Evolutionary conservation across 1,284 basidiomycete species (phyloP).

Genomic region (Ustilago shanxiensis): DNA sequence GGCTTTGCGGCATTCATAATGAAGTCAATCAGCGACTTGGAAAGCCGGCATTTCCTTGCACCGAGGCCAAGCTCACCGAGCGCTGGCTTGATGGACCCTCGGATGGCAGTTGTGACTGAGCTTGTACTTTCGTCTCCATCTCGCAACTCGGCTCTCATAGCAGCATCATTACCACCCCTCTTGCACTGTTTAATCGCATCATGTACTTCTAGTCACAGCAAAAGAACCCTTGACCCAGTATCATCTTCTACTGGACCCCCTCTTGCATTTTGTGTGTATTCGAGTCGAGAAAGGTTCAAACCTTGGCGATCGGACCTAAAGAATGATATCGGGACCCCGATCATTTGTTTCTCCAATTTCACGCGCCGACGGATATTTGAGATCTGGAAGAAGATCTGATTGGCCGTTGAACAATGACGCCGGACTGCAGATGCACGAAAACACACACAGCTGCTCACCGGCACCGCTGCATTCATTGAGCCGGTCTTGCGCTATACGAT

Average conservation of each 20-base stretch:
- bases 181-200: slow-evolving; percentile 2
- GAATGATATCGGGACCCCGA: neutral
- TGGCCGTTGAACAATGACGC: slow-evolving; percentile 24
- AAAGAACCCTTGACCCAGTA: neutral
- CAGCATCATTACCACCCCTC: neutral
- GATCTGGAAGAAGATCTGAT: slow-evolving; percentile 11
- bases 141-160: too few species aligned
- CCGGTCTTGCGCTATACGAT: neutral
- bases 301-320: too few species aligned
- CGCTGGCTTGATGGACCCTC: slow-evolving; percentile 65
- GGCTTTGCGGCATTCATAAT: slow-evolving; percentile 68
- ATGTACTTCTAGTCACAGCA: slow-evolving; percentile 20
- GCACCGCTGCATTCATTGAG: neutral
- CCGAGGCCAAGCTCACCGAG: slow-evolving; percentile 49
- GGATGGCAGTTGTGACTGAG: slow-evolving; percentile 62
- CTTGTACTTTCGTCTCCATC: neutral
- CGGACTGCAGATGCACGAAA: slow-evolving; percentile 9
- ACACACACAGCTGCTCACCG: slow-evolving; percentile 2
- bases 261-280: neutral
- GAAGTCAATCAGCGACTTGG: slow-evolving; percentile 66
- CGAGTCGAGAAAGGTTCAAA: too few species aligned
- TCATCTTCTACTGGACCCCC: neutral
- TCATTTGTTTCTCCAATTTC: slow-evolving; percentile 12
- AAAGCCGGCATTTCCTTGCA: slow-evolving; percentile 61
- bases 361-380: slow-evolving; percentile 23